Percentiles rank a stretch among this genome's conserved stretches.
Evolutionary conservation across 1,284 basidiomycete genomes (phyloP).

Genomic region (Phylloporus sp.): DNA sequence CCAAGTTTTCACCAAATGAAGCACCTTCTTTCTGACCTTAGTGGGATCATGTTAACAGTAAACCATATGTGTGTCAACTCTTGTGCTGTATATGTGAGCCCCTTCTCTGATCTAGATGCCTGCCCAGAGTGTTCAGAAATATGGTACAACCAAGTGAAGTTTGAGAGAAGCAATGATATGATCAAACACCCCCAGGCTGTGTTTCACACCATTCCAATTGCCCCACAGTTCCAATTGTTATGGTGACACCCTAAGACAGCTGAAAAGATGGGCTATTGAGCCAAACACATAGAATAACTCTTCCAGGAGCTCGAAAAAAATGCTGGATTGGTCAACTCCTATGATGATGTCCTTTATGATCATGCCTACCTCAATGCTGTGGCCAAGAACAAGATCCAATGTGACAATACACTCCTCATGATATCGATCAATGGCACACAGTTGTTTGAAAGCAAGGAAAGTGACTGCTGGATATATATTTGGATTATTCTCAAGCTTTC

Average conservation of each 20-base stretch:
- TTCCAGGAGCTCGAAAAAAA: neutral
- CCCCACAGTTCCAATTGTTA: neutral
- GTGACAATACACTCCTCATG: neutral
- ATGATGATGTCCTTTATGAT: neutral
- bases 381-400: neutral
- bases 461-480: neutral
- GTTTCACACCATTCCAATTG: neutral
- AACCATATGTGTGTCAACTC: no score
- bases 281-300: neutral
- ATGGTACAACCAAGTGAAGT: neutral
- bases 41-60: no score
- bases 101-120: no score
- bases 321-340: neutral
- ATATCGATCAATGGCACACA: neutral
- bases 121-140: no score
- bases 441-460: neutral
- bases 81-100: no score
- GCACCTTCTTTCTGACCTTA: no score
- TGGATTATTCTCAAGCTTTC: neutral
- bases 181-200: neutral
- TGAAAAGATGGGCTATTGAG: neutral
- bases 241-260: neutral
- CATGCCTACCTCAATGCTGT: neutral
- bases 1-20: no score
- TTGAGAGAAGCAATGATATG: neutral